phyloP scores from a whole-genome alignment of 2,329 filamentous ascomycete genomes.

The Endoconidiophora laricicola region DNA sequence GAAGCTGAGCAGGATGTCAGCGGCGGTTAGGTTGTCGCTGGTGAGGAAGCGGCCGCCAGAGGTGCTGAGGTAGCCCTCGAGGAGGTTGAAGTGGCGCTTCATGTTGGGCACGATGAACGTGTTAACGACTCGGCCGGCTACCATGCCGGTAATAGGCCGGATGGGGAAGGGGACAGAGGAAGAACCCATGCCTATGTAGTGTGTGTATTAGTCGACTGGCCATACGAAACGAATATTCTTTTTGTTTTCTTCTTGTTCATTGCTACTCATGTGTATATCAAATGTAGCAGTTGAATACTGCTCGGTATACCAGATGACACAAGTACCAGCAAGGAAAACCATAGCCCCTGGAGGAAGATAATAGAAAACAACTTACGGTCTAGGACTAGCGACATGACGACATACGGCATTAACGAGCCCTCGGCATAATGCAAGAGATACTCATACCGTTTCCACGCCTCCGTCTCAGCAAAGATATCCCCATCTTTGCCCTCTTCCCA shows the following conservation, averaged over 20 bases:
- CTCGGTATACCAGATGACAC: neutral
- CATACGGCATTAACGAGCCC: constrained; percentile 60
- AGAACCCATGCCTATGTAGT: constrained; percentile 25
- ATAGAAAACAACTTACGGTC: constrained; percentile 22
- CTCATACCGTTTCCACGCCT: constrained; percentile 41
- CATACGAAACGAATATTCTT: too few species aligned
- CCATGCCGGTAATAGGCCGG: constrained; percentile 31
- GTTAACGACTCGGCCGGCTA: constrained; percentile 26
- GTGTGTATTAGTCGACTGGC: neutral
- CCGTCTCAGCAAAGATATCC: constrained; percentile 41
- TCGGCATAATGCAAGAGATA: constrained; percentile 75
- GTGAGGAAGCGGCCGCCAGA: constrained; percentile 32
- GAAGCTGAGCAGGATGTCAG: constrained; percentile 38
- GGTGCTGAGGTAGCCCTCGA: constrained; percentile 32
- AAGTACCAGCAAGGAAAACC: neutral
- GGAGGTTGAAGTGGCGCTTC: constrained; percentile 29
- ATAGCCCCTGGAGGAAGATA: too few species aligned
- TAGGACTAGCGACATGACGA: constrained; percentile 49
- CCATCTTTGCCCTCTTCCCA: constrained; percentile 43
- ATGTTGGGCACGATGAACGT: constrained; percentile 31
- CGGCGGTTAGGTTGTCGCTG: constrained; percentile 31
- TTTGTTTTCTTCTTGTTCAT: neutral
- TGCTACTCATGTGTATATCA: neutral
- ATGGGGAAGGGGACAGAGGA: constrained; percentile 34
- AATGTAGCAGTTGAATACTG: too few species aligned